A percentile compares a stretch with the other conserved stretches of the same genome.
These are phyloP conservation scores for Litsea cubeba DNA, from an alignment of 164 flowering plant genomes.

Conservation along the genomic window DNA sequence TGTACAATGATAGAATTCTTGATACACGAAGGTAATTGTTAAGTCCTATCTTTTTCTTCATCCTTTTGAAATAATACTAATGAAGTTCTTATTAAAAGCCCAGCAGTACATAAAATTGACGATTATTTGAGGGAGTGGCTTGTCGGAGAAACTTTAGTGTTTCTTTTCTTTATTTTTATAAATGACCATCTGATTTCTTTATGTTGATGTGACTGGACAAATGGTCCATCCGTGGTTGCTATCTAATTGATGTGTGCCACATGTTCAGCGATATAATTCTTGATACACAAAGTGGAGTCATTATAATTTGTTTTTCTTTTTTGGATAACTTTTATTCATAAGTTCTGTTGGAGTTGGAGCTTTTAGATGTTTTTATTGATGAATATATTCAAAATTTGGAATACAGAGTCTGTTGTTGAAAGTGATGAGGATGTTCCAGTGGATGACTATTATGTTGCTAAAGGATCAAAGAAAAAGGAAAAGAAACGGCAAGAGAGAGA, in stretches of 20 bases:
- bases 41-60: neutral
- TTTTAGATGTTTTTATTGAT: neutral
- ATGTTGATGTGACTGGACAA: too few relatives aligned
- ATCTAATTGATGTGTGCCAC: neutral
- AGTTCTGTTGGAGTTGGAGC: neutral
- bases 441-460: constrained; percentile 46
- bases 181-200: neutral
- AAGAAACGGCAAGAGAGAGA: constrained; percentile 86
- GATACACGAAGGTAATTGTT: neutral
- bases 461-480: constrained; percentile 63
- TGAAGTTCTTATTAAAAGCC: neutral
- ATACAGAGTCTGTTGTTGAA: constrained; percentile 49
- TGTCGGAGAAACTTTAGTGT: neutral
- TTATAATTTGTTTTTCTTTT: neutral
- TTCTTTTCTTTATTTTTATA: neutral
- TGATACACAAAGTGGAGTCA: neutral
- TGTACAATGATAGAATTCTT: neutral
- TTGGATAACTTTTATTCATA: neutral
- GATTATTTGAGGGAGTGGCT: neutral
- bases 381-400: neutral
- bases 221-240: neutral
- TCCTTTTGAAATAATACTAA: too few relatives aligned
- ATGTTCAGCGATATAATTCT: neutral
- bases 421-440: constrained; percentile 72
- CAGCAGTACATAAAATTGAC: neutral